Conservation (phyloP, 495 filamentous ascomycete species). For the Daldinia childiae region DNA sequence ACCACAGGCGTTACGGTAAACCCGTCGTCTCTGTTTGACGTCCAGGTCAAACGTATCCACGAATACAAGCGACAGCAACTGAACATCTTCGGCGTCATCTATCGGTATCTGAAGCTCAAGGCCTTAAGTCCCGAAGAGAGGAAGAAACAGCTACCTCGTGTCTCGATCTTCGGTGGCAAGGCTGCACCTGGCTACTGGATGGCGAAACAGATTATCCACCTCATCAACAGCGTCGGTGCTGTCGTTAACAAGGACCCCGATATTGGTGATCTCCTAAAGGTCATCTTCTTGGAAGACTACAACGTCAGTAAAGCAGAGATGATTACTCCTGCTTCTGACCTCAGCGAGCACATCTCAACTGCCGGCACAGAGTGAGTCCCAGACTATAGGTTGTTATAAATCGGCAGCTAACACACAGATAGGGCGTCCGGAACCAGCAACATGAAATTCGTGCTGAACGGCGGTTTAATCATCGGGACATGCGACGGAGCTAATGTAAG, state of each 20-base stretch:
- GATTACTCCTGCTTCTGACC: slow-evolving; percentile 91
- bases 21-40: slow-evolving; percentile 88
- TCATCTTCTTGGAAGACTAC: slow-evolving; percentile 97
- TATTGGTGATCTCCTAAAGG: slow-evolving; percentile 93
- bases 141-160: slow-evolving; percentile 89
- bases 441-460: slow-evolving; percentile 99
- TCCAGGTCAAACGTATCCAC: slow-evolving; percentile 98
- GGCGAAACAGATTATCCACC: slow-evolving; percentile 98
- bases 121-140: slow-evolving; percentile 81
- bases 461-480: slow-evolving; percentile 95
- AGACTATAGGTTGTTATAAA: background rate
- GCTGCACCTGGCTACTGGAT: slow-evolving; percentile 99
- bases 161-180: slow-evolving; percentile 97
- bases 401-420: slow-evolving; percentile 15
- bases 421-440: slow-evolving; percentile 72
- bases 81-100: slow-evolving; percentile 98
- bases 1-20: slow-evolving; percentile 82
- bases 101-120: slow-evolving; percentile 92
- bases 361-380: slow-evolving; percentile 82
- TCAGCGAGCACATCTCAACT: slow-evolving; percentile 98
- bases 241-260: slow-evolving; percentile 93
- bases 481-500: slow-evolving; percentile 97
- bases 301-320: slow-evolving; percentile 99
- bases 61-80: slow-evolving; percentile 99
- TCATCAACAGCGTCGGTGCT: slow-evolving; percentile 91